Evolutionary conservation across 768 basidiomycete species (phyloP), one percentile per base, ranked within the genome.

Genomic region (Mycena pura): DNA sequence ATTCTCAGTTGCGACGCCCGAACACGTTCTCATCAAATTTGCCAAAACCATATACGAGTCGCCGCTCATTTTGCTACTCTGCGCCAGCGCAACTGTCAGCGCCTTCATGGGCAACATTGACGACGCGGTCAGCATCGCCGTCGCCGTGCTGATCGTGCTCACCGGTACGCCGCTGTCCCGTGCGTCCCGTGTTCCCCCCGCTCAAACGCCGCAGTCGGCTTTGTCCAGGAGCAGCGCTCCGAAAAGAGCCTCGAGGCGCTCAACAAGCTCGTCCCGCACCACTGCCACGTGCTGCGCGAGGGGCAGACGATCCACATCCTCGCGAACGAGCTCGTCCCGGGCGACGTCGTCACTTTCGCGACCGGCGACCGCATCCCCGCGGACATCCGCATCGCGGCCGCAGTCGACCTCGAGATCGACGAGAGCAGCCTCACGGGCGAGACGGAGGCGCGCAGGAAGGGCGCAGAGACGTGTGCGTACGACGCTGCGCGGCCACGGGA

Each of bases 251-350:
- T 99, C 25, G 95, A 97, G 74, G 94, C 96, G 0, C 81, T 99
- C 31, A 97, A 95, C 79, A 97, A 96, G 74, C 90, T 99, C 39
- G 96, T 99, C 21, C 96, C 96, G 0, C 96, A 99, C 73, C 94
- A 96, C 72, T 96, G 95, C 71, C 94, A 96, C 70, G 88, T 97
- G 62, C 81, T 92, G 53, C 91, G 95, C 14, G 90, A 89, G 75
- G 85, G 85, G 27, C 83, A 86, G 66, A 85, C 86, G 13, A 74
- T 86, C 36, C 93, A 93, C 65, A 77, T 93, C n/a, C 87, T 98
- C 29, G 96, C 95, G 0, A 98, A 98, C 74, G 93, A 96, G 70
- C 88, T 98, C n/a, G 92, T 98, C 5, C 96, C 96, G 0, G 96
- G 96, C 28, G 96, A 99, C 71, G 83, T 98, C 48, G 88, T 98